Base-by-base conservation (phyloP, 768 basidiomycete species). In the Rhodosporidiobolus odoratus region DNA sequence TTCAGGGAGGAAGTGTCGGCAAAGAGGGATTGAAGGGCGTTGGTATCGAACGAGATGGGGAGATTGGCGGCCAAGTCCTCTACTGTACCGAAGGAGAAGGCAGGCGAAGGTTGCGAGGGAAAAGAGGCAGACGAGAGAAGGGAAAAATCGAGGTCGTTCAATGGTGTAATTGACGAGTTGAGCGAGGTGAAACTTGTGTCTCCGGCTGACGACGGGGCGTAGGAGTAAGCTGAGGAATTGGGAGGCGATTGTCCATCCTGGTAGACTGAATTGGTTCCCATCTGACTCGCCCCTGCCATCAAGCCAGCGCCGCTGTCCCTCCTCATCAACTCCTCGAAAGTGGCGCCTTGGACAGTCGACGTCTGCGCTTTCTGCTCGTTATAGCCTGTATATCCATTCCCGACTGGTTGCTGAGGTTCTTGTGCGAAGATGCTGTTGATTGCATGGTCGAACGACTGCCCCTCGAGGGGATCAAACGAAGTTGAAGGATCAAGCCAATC, bases 1-100 rank as follows among this genome's bases (percentile, higher is more conserved):
- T 4, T 21, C 12, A 35, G 9, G 47, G n/a, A 12, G 30, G 30
- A 30, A 35, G 62, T 21, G 30, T 58, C 56, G 54, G 54, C 30
- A 21, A 65, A 65, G 15, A 65, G 64, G 10, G 13, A 4, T 21
- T 65, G 64, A 23, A 65, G 35, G 0, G 54, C 64, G 35, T 13
- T 3, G 13, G 64, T 57, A 37, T 65, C 64, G n/a, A 65, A 65
- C 10, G 23, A 6, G 4, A n/a, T 3, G 9, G 57, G 57, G 25
- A 58, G 57, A 37, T 65, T 56, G 54, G 17, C 15, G 8, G 64
- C n/a, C 16, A 65, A n/a, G 0, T 38, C 34, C 21, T 35, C 50
- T 48, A 62, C 45, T 19, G 54, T 38, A 15, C 12, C 25, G 57
- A 21, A 57, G 10, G 54, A 57, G 54, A 57, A 57, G 35, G 54